These are phyloP conservation scores for Linanthus parryae DNA, from an alignment of 148 eudicot species.

Conservation along the genomic window DNA sequence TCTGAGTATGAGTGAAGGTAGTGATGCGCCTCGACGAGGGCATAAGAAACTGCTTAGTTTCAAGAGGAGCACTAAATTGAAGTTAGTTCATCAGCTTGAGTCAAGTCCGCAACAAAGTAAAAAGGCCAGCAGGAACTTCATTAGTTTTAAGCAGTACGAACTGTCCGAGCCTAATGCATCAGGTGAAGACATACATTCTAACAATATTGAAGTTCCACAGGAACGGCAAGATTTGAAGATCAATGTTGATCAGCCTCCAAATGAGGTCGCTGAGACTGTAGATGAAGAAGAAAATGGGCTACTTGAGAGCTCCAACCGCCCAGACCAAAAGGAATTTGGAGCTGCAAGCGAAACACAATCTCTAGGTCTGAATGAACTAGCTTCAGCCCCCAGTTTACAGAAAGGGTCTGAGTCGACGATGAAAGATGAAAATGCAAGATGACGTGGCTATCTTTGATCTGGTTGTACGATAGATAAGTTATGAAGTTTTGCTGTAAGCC, in stretches of 20 bases:
- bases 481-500: too few species aligned
- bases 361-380: conserved; percentile 88
- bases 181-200: conserved; percentile 35
- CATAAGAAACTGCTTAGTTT: conserved; percentile 48
- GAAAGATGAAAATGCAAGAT: conserved; percentile 52
- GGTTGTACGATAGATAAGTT: too few species aligned
- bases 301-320: conserved; percentile 24
- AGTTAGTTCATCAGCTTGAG: conserved; percentile 43
- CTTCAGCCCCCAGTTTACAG: conserved; percentile 80
- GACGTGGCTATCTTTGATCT: too few species aligned
- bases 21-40: conserved; percentile 44
- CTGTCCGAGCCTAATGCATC: conserved; percentile 48
- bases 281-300: conserved; percentile 23
- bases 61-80: conserved; percentile 44
- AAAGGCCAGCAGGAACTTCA: conserved; percentile 63
- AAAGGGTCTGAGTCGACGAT: conserved; percentile 58
- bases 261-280: conserved; percentile 21
- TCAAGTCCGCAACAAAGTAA: conserved; percentile 80
- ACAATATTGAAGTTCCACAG: conserved; percentile 38
- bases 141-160: conserved; percentile 62
- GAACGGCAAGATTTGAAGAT: too few species aligned
- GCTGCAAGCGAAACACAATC: conserved; percentile 41
- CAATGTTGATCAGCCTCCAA: conserved; percentile 21
- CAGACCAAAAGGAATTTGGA: conserved; percentile 33
- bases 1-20: conserved; percentile 60